Base-by-base conservation (phyloP, 164 flowering plant species). In the Malania oleifera region DNA sequence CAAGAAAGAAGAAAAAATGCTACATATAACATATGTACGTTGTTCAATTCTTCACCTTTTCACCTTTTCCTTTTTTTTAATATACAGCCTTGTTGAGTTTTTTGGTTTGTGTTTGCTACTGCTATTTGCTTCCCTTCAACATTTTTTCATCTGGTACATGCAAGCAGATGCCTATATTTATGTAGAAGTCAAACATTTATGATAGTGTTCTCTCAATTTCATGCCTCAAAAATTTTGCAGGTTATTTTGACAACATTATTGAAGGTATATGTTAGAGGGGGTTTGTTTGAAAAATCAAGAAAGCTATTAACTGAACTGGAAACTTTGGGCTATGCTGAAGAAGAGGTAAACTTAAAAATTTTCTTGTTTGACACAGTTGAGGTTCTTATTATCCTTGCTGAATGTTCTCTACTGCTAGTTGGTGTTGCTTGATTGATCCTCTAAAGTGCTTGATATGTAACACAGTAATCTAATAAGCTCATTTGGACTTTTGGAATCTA, bases 231-330 rank as follows among this genome's bases (percentile, higher is more conserved):
- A 24, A 66, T 39, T 18, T 64, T 80, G 69, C 86, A 92, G 98
- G 95, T 92, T 53, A 78, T 87, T 55, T 64, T 82, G 72, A 89
- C 96, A 47, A 85, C 96, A 57, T 69, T 92, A 56, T 62, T 92
- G 40, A 92, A 92, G 73, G 98, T 84, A 3, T 92, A 92, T 80
- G 89, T 84, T 48, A 80, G 74, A 78, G 89, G 91, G 52, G 88
- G 89, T 49, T 63, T 92, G 52, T 89, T 89, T 73, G 88, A 92
- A 43, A 85, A 82, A 68, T 76, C 96, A 50, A 82, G 84, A 67
- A 77, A 74, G 53, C 63, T 85, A 54, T 64, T 92, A 37, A 60
- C 64, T 46, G 80, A 92, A 65, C 69, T 92, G 70, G 89, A 87
- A 67, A 29, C 73, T 54, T 38, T 75, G 74, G 96, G 96, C 59